Evolutionary conservation across 306 rosid species (phyloP).

Genomic region (Citrullus mucosospermus): DNA sequence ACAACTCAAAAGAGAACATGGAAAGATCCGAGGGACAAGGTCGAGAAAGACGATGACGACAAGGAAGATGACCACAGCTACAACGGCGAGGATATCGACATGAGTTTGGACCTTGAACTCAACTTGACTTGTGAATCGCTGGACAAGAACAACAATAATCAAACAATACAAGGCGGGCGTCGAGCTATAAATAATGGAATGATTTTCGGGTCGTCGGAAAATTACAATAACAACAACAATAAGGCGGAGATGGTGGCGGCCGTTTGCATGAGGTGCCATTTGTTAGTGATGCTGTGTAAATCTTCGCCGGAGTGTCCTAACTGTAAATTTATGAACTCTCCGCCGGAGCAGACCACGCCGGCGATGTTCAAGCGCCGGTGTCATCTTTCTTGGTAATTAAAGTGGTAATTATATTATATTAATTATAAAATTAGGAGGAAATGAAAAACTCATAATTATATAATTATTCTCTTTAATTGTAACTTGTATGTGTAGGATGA

Average conservation of each 20-base stretch:
- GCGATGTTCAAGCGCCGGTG: background rate
- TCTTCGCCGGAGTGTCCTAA: conserved; percentile 13
- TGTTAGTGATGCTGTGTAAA: conserved; percentile 7
- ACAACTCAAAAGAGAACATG: conserved; percentile 3
- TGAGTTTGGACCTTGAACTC: conserved; percentile 6
- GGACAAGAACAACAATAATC: background rate
- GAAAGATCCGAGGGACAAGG: conserved; percentile 4
- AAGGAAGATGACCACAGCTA: background rate
- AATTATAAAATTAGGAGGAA: background rate
- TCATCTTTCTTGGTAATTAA: background rate
- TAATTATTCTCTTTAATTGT: too few species aligned
- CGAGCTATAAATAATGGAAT: background rate
- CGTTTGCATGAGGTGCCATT: conserved; percentile 10
- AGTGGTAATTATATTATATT: background rate
- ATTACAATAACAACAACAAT: background rate
- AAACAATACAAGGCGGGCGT: background rate
- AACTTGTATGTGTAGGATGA: background rate
- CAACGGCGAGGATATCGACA: background rate
- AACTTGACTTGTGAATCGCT: background rate
- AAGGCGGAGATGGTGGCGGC: conserved; percentile 7
- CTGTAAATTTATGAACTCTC: conserved; percentile 13
- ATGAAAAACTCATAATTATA: background rate
- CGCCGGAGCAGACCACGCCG: conserved; percentile 1
- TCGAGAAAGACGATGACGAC: background rate
- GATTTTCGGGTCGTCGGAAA: background rate